Conservation (phyloP, 1,284 basidiomycete genomes). For the Pholiota adiposa region DNA sequence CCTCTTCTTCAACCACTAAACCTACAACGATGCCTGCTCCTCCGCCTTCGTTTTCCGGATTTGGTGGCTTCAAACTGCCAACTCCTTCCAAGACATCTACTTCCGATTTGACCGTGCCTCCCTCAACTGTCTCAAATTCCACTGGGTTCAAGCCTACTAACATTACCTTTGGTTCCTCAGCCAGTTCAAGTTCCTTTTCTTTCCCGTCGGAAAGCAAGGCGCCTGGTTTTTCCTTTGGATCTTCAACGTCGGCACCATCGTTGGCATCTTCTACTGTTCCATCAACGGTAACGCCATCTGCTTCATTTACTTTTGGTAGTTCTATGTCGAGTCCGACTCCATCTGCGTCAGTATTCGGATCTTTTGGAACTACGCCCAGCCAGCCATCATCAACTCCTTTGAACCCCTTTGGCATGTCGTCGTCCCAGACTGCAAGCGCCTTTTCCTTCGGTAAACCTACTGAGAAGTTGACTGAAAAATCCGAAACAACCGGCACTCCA, state of each 20-base stretch:
- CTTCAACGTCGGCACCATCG: conserved; percentile 4
- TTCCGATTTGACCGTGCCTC: background rate
- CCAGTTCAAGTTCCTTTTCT: conserved; percentile 15
- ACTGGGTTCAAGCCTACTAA: conserved; percentile 18
- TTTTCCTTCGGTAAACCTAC: conserved; percentile 6
- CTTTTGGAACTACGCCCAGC: conserved; percentile 1
- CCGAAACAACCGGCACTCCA: background rate
- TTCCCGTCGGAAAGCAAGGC: conserved; percentile 14
- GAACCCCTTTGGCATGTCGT: conserved; percentile 4
- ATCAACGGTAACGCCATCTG: conserved; percentile 7
- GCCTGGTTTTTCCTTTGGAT: conserved; percentile 12
- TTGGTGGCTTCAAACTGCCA: conserved; percentile 14
- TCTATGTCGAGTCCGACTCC: conserved; percentile 7
- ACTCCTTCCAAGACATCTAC: conserved; percentile 7
- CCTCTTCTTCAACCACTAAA: conserved; percentile 13
- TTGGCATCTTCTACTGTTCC: conserved; percentile 5
- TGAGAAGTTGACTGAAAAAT: background rate
- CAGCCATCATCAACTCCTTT: background rate
- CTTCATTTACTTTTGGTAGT: conserved; percentile 2
- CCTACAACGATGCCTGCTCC: conserved; percentile 46
- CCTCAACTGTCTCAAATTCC: conserved; percentile 19
- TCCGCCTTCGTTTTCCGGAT: conserved; percentile 29
- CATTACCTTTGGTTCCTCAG: conserved; percentile 14
- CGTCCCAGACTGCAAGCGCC: background rate
- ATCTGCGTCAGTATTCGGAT: background rate